phyloP scores from a whole-genome alignment of 768 basidiomycete genomes.

The Trametes villosa region DNA sequence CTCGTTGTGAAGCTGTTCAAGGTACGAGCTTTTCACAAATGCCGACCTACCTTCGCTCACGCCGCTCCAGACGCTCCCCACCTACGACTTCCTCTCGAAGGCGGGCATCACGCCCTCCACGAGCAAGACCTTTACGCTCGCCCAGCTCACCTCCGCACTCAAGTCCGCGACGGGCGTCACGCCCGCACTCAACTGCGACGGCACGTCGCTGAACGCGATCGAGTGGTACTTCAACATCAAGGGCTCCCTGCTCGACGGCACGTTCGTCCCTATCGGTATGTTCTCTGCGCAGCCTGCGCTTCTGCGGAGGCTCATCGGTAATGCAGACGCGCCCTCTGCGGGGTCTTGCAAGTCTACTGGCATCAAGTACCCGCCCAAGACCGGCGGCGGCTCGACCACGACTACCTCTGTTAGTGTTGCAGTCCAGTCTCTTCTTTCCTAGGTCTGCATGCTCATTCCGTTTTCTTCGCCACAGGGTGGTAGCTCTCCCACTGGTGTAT shows the following conservation, averaged over 20 bases:
- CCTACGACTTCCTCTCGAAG: conserved; percentile 69
- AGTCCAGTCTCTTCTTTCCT: neutral
- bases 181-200: conserved; percentile 51
- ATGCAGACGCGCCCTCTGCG: conserved; percentile 51
- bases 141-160: conserved; percentile 57
- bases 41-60: too few species aligned
- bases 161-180: conserved; percentile 58
- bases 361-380: conserved; percentile 64
- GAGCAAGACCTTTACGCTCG: conserved; percentile 59
- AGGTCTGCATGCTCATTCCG: neutral
- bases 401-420: conserved; percentile 13
- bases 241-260: conserved; percentile 71
- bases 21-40: conserved; percentile 39
- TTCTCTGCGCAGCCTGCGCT: neutral
- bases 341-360: conserved; percentile 60
- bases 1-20: conserved; percentile 63
- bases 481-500: conserved; percentile 24
- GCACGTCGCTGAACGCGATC: conserved; percentile 46
- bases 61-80: conserved; percentile 72
- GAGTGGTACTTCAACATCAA: conserved; percentile 67
- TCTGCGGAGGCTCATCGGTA: neutral
- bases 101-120: conserved; percentile 78
- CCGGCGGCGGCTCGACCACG: conserved; percentile 38
- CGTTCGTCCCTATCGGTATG: conserved; percentile 62
- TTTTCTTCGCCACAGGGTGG: conserved; percentile 9